These are phyloP conservation scores for Thielaviopsis euricoi DNA, from an alignment of 2,329 filamentous ascomycete species.

Conservation along the genomic window DNA sequence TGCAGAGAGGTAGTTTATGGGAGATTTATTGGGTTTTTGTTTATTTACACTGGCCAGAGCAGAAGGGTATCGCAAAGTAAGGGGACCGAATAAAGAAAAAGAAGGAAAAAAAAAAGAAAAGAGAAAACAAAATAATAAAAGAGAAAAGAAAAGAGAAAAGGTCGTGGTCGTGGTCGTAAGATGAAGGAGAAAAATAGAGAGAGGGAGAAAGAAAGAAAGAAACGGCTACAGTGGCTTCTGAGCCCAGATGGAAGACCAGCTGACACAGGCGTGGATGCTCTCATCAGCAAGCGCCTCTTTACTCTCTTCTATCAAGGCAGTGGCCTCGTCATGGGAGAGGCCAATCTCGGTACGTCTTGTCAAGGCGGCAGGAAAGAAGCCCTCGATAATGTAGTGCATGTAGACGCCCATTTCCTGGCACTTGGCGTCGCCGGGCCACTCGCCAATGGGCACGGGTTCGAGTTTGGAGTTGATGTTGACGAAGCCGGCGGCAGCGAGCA, in stretches of 20 bases:
- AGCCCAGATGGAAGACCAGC: conserved; percentile 23
- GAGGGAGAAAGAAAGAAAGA: background rate
- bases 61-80: too few species aligned
- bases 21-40: too few species aligned
- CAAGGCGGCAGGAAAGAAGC: conserved; percentile 21
- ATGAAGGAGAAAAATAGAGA: background rate
- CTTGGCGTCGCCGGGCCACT: conserved; percentile 22
- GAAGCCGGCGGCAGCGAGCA: conserved; percentile 21
- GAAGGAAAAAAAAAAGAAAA: background rate
- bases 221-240: conserved; percentile 19
- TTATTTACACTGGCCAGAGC: too few species aligned
- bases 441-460: conserved; percentile 20
- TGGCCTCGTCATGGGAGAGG: conserved; percentile 20
- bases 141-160: background rate
- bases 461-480: conserved; percentile 18
- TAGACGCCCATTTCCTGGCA: conserved; percentile 24
- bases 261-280: conserved; percentile 19
- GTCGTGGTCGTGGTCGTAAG: background rate
- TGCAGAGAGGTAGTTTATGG: too few species aligned
- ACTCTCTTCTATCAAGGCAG: conserved; percentile 18
- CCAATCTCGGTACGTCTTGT: conserved; percentile 20
- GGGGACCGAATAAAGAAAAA: too few species aligned
- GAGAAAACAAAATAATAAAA: too few species aligned
- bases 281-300: conserved; percentile 20
- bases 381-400: conserved; percentile 20